Evolutionary conservation across 2,329 filamentous ascomycete genomes (phyloP), one percentile per base, ranked within the genome.

Genomic region (Escovopsis sp.): DNA sequence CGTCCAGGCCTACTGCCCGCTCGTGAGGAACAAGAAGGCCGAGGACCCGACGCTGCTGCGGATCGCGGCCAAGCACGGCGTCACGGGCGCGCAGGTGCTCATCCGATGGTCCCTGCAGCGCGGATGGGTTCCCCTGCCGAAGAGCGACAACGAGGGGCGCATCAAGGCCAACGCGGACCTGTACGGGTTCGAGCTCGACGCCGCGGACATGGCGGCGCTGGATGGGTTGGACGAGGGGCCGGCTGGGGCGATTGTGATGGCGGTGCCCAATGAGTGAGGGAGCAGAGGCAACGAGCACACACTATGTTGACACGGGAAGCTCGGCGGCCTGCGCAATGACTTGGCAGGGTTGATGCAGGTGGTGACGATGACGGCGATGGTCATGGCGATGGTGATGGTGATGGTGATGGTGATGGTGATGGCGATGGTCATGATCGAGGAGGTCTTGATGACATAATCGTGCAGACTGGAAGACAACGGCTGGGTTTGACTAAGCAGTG

Each of bases 101-200:
- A 62, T 86, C 14, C 65, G 79, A 40, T 86, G 78, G 50, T 70
- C 69, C 40, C 53, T 85, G 48, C 76, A 85, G 49, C 83, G 81
- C 57, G 66, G 62, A 9, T 80, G 74, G 70, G 65, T 76, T 13
- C 75, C 77, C 14, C 53, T 82, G 38, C 75, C 76, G 15, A 82
- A 82, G 61, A 79, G 74, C 39, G 70, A 71, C 35, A 68, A 62
- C 3, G 60, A 64, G 0, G 65, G 64, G 9, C 62, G 74, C 10
- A 81, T 82, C 43, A 60, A 55, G 35, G 60, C 66, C 38, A 81
- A 81, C 47, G 63, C 65, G 1, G 57, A 75, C 36, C 62, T 81
- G 0, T 80, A 68, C 51, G 63, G 63, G 36, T 80, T 81, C 48
- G 58, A 65, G 23, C 55, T 82, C 12, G 58, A 56, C 5, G 49